Percentiles rank a stretch among this genome's conserved stretches.
Conservation (phyloP, 192 early-diverging fungal genomes). For the Backusella luteola region DNA sequence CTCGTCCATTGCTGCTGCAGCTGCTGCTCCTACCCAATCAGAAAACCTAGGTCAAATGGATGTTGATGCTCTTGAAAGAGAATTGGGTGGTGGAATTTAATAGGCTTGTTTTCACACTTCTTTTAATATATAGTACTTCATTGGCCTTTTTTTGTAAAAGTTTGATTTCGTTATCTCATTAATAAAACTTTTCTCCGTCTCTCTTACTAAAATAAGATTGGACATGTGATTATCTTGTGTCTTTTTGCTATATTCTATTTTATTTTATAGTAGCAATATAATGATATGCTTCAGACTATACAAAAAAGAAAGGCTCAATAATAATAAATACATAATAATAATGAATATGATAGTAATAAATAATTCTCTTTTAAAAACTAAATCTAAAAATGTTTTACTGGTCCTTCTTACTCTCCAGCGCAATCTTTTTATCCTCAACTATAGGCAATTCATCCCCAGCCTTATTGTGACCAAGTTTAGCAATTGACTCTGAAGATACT, state of each 20-base stretch:
- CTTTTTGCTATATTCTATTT: background rate
- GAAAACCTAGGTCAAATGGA: constrained; percentile 23
- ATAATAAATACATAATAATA: background rate
- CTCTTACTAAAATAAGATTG: background rate
- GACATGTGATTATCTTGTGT: background rate
- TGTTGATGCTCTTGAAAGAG: constrained; percentile 37
- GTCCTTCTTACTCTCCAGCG: background rate
- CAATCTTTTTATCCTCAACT: background rate
- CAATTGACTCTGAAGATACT: constrained; percentile 21
- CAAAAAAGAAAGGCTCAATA: background rate
- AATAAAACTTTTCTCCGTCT: background rate
- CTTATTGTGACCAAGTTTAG: constrained; percentile 21
- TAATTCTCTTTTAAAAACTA: background rate
- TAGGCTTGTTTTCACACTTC: background rate
- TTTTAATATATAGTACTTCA: background rate
- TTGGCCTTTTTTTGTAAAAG: background rate
- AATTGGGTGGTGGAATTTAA: constrained; percentile 35
- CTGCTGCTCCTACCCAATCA: constrained; percentile 11
- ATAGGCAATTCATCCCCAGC: background rate
- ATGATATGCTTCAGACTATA: background rate
- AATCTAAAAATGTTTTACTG: background rate
- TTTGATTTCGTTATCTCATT: background rate
- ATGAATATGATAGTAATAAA: background rate
- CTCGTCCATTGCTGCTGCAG: constrained; percentile 21
- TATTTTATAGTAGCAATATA: background rate